Conservation (phyloP, 805 yeast species). For the Candida dendrica region DNA sequence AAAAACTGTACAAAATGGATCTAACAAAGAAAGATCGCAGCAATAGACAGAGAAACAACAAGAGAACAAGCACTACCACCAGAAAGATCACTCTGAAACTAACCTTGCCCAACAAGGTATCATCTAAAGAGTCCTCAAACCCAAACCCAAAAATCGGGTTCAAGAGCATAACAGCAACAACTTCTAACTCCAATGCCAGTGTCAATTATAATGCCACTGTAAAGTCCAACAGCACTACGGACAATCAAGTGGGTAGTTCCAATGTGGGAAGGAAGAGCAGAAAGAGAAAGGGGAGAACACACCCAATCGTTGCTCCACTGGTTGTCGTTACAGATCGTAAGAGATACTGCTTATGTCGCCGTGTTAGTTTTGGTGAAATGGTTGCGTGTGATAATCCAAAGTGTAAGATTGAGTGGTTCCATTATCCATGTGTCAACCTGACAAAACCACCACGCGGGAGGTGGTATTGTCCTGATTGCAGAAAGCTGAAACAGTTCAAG, state of each 20-base stretch:
- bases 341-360: conserved; percentile 40
- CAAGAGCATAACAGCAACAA: neutral
- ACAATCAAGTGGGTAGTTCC: no score
- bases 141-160: conserved; percentile 1
- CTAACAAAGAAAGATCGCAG: conserved; percentile 10
- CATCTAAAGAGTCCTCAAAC: conserved; percentile 1
- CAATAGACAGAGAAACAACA: conserved; percentile 2
- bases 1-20: conserved; percentile 17
- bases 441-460: conserved; percentile 53
- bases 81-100: neutral
- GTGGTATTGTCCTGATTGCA: conserved; percentile 62
- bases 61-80: conserved; percentile 7
- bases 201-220: no score
- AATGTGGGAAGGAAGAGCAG: no score
- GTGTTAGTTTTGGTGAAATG: conserved; percentile 64
- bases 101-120: conserved; percentile 7
- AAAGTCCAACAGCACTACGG: no score
- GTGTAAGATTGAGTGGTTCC: conserved; percentile 76
- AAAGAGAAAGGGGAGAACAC: neutral
- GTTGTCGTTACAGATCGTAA: neutral
- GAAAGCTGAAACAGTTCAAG: conserved; percentile 7
- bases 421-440: conserved; percentile 69
- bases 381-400: conserved; percentile 79
- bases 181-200: no score
- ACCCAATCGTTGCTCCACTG: neutral